Conservation (phyloP, 2,329 filamentous ascomycete genomes). For the Sclerotinia trifoliorum region DNA sequence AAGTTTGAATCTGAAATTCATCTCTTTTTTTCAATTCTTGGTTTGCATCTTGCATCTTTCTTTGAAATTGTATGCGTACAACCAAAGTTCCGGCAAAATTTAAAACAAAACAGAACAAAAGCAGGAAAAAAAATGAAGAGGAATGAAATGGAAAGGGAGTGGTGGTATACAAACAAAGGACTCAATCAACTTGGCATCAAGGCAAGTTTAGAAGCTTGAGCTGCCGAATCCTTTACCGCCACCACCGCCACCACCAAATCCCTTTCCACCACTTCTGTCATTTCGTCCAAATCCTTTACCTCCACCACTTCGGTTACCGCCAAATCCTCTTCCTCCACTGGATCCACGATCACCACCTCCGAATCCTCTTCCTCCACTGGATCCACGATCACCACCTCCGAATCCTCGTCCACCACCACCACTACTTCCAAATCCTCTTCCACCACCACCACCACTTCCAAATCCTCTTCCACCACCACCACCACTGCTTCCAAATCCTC, state of each 20-base stretch:
- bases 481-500: conserved; percentile 14
- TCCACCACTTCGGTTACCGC: conserved; percentile 24
- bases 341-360: conserved; percentile 17
- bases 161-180: conserved; percentile 14
- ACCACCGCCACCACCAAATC: conserved; percentile 16
- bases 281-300: conserved; percentile 23
- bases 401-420: conserved; percentile 23
- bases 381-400: conserved; percentile 7
- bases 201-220: conserved; percentile 9
- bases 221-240: conserved; percentile 14
- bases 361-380: conserved; percentile 18
- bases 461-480: conserved; percentile 14
- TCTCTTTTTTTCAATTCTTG: neutral
- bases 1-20: neutral
- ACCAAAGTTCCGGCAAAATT: neutral
- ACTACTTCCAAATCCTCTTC: conserved; percentile 17
- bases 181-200: neutral
- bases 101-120: neutral
- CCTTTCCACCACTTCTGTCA: conserved; percentile 18
- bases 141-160: neutral
- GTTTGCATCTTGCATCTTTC: neutral
- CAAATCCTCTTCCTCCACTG: conserved; percentile 23
- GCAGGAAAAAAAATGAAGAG: neutral
- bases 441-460: conserved; percentile 14
- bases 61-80: neutral